Percentiles rank a stretch among this genome's conserved stretches.
phyloP scores from a whole-genome alignment of 2,329 filamentous ascomycete genomes.

The Paradendryphiella salina region DNA sequence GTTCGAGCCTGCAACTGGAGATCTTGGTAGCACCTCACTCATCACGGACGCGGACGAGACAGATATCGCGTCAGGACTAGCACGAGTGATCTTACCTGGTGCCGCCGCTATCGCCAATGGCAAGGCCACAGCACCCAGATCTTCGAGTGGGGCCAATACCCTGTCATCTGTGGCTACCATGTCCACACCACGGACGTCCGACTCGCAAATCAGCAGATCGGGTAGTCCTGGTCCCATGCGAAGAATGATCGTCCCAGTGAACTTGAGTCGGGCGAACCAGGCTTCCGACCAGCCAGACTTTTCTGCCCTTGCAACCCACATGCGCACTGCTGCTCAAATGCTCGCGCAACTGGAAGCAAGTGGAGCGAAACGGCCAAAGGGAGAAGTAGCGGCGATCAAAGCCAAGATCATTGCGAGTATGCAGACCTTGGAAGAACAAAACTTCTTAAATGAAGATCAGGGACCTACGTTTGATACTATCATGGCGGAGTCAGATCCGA shows the following conservation, averaged over 20 bases:
- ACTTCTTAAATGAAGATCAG: conserved; percentile 74
- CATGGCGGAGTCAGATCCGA: conserved; percentile 70
- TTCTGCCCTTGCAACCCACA: conserved; percentile 80
- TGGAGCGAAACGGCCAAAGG: conserved; percentile 75
- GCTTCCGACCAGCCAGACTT: conserved; percentile 75
- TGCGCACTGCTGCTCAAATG: conserved; percentile 87
- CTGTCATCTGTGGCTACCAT: conserved; percentile 63
- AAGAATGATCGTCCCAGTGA: conserved; percentile 61
- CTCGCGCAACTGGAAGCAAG: conserved; percentile 80
- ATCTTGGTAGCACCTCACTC: conserved; percentile 73
- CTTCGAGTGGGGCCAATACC: conserved; percentile 65
- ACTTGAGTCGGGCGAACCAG: conserved; percentile 55
- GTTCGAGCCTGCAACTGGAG: conserved; percentile 79
- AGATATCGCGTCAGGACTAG: conserved; percentile 37
- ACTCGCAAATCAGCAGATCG: conserved; percentile 68
- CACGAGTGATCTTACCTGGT: conserved; percentile 35
- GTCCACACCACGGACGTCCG: conserved; percentile 69
- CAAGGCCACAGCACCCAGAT: conserved; percentile 53
- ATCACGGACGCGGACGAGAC: conserved; percentile 61
- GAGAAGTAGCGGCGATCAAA: conserved; percentile 80
- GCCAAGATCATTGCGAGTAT: conserved; percentile 88
- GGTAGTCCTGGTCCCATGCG: conserved; percentile 65
- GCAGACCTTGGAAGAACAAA: conserved; percentile 85
- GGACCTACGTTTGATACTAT: conserved; percentile 79
- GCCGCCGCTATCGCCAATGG: conserved; percentile 23